Evolutionary conservation across 129 eudicot species (phyloP).

Genomic region (Flaveria bidentis): DNA sequence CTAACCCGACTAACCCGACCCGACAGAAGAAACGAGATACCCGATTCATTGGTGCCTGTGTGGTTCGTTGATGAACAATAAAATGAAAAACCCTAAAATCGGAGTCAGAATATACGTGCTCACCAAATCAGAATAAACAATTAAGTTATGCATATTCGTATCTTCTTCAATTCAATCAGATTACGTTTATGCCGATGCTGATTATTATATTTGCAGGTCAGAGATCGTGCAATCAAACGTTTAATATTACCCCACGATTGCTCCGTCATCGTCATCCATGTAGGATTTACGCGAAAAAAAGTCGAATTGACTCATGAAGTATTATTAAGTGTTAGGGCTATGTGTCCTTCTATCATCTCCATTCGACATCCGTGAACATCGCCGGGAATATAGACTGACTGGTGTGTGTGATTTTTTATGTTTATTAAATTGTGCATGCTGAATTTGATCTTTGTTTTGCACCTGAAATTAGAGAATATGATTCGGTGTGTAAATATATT

Average conservation of each 20-base stretch:
- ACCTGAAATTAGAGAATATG: no score
- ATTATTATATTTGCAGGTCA: conserved; percentile 15
- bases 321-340: not conserved
- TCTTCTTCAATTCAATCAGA: not conserved
- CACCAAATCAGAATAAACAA: conserved; percentile 22
- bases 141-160: not conserved
- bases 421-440: not conserved
- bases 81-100: not conserved
- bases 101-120: conserved; percentile 15
- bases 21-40: no score
- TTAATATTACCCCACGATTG: conserved; percentile 23
- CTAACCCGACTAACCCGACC: no score
- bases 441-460: not conserved
- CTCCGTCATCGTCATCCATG: conserved; percentile 21
- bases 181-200: no score
- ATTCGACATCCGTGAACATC: conserved; percentile 33
- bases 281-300: conserved; percentile 19
- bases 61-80: not conserved
- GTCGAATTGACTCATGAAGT: conserved; percentile 19
- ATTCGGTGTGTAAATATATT: not conserved
- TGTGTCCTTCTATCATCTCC: conserved; percentile 26
- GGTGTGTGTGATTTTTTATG: no score
- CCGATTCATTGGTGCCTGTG: no score
- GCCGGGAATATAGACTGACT: conserved; percentile 24
- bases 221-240: conserved; percentile 29